Percentiles rank a stretch among this genome's conserved stretches.
Conservation (phyloP, 106 monocot species). For the Alisma plantagoaquatica region DNA sequence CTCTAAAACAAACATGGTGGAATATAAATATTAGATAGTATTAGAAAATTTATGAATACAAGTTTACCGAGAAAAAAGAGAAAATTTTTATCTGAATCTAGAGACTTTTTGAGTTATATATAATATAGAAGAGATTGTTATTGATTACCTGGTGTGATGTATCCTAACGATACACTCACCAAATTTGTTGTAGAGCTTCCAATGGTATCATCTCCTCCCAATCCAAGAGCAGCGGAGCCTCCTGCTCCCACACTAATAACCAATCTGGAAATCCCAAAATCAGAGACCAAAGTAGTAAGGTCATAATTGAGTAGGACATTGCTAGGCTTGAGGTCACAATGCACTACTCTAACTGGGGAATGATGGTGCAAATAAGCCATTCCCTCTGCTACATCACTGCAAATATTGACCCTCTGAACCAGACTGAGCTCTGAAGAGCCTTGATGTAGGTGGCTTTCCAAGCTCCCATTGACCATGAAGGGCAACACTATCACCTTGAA, state of each 20-base stretch:
- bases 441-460: conserved; percentile 20
- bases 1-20: conserved; percentile 12
- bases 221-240: conserved; percentile 28
- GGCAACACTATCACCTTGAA: conserved; percentile 57
- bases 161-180: conserved; percentile 43
- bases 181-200: conserved; percentile 27
- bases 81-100: not conserved
- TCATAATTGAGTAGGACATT: conserved; percentile 52
- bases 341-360: conserved; percentile 44
- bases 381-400: conserved; percentile 48
- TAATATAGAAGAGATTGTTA: too few species aligned
- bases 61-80: too few species aligned
- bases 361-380: conserved; percentile 59
- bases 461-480: conserved; percentile 53
- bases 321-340: conserved; percentile 55
- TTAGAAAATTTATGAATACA: not conserved
- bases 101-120: not conserved
- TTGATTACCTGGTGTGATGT: conserved; percentile 49
- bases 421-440: conserved; percentile 11
- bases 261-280: conserved; percentile 47
- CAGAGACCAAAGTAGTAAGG: conserved; percentile 50
- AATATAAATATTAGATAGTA: not conserved
- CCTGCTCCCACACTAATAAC: conserved; percentile 27
- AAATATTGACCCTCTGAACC: conserved; percentile 27
- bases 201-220: not conserved